These are phyloP conservation scores for Aquilaria sinensis DNA, from an alignment of 345 rosid genomes.

Conservation along the genomic window DNA sequence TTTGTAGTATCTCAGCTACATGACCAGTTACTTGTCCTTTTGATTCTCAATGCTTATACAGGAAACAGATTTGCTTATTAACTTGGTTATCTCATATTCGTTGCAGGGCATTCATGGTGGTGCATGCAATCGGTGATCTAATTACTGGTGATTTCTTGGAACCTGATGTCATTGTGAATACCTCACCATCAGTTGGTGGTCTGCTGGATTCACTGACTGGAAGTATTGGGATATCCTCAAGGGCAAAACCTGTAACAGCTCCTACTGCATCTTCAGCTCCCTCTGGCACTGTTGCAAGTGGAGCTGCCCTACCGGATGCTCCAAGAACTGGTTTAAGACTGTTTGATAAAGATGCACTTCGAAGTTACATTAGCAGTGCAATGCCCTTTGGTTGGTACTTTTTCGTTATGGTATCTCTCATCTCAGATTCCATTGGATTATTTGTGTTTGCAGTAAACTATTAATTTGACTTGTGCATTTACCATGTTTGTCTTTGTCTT, in stretches of 20 bases:
- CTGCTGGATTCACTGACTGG: conserved; percentile 95
- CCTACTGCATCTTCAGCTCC: conserved; percentile 65
- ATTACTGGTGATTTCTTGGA: conserved; percentile 71
- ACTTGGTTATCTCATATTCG: conserved; percentile 10
- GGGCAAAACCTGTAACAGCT: conserved; percentile 75
- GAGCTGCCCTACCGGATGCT: conserved; percentile 56
- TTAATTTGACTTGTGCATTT: conserved; percentile 11
- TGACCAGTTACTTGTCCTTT: no score
- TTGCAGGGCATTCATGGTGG: conserved; percentile 83
- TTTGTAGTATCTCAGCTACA: no score
- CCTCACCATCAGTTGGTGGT: conserved; percentile 82
- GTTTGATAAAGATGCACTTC: conserved; percentile 71
- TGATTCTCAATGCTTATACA: background rate
- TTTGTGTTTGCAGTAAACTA: conserved; percentile 4
- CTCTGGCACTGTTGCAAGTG: conserved; percentile 38
- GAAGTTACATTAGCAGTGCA: conserved; percentile 65
- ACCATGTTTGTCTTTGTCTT: conserved; percentile 11
- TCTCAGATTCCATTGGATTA: conserved; percentile 17
- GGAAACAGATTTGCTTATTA: conserved; percentile 4
- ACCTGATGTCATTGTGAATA: conserved; percentile 76
- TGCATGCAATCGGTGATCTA: conserved; percentile 76
- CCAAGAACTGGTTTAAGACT: conserved; percentile 70
- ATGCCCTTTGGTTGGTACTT: conserved; percentile 88
- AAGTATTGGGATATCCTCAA: conserved; percentile 85
- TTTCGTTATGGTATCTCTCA: conserved; percentile 24